phyloP scores from a whole-genome alignment of 2,329 filamentous ascomycete species.

The Fusarium citri region DNA sequence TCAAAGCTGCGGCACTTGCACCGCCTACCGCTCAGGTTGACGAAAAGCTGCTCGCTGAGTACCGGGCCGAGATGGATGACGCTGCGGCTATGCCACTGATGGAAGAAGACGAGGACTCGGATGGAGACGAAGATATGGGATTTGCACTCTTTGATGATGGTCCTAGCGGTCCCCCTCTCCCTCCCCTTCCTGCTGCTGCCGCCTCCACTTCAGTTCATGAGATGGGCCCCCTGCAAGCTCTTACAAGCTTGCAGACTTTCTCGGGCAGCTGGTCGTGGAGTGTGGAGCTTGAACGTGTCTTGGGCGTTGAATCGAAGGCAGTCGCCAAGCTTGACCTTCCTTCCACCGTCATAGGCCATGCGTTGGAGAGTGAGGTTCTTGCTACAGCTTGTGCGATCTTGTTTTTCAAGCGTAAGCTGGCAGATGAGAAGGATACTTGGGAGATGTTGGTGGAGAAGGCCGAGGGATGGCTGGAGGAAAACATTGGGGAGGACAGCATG shows the following conservation, averaged over 20 bases:
- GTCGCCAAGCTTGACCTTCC: constrained; percentile 18
- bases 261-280: constrained; percentile 50
- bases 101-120: neutral
- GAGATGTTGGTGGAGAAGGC: constrained; percentile 73
- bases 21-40: neutral
- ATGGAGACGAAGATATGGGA: constrained; percentile 6
- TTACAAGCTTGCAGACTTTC: constrained; percentile 65
- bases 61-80: constrained; percentile 4
- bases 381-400: constrained; percentile 49
- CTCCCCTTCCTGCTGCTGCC: neutral
- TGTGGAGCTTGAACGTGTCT: constrained; percentile 41
- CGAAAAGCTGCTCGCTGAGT: neutral
- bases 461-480: constrained; percentile 58
- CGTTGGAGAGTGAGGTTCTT: constrained; percentile 29
- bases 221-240: constrained; percentile 35
- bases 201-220: neutral
- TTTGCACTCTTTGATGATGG: neutral
- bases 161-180: neutral
- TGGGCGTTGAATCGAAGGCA: constrained; percentile 38
- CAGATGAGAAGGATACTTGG: constrained; percentile 66
- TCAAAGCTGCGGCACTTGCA: neutral
- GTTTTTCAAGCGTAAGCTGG: constrained; percentile 59
- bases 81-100: constrained; percentile 4
- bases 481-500: constrained; percentile 20
- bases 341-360: neutral